These are phyloP conservation scores for Citrus inodora DNA, from an alignment of 345 rosid species.

Conservation along the genomic window DNA sequence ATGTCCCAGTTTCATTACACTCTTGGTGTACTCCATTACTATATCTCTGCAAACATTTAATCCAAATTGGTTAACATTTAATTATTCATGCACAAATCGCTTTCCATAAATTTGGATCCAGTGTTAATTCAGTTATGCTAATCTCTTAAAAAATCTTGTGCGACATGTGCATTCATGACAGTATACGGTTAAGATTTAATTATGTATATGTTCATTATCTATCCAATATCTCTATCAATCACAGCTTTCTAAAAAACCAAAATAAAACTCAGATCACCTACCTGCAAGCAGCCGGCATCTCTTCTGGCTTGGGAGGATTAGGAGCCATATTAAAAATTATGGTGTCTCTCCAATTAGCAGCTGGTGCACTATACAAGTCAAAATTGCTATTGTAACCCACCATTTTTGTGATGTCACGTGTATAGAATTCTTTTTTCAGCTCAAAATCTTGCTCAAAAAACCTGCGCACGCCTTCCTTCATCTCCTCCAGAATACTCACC, in stretches of 20 bases:
- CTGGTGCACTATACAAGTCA: constrained; percentile 26
- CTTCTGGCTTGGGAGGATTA: constrained; percentile 24
- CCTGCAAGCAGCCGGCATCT: constrained; percentile 31
- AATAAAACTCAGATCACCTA: background rate
- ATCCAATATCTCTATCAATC: too few relatives aligned
- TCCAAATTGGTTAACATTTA: background rate
- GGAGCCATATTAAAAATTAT: constrained; percentile 28
- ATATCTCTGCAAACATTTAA: constrained; percentile 28
- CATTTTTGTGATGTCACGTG: background rate
- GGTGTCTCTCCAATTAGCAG: constrained; percentile 42
- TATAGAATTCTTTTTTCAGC: constrained; percentile 16
- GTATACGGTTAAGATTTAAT: too few relatives aligned
- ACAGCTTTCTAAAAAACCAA: background rate
- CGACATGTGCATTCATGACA: too few relatives aligned
- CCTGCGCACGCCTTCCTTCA: background rate
- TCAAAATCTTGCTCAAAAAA: constrained; percentile 18
- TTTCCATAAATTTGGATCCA: background rate
- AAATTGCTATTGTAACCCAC: constrained; percentile 10
- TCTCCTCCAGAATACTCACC: background rate
- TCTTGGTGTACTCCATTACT: constrained; percentile 37
- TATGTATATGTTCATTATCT: too few relatives aligned
- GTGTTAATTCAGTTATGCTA: too few relatives aligned
- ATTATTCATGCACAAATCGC: too few relatives aligned
- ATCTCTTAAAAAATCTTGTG: too few relatives aligned
- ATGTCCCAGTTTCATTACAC: constrained; percentile 25